Percentiles rank a stretch among this genome's conserved stretches.
Conservation (phyloP, 768 basidiomycete genomes). For the Suillus tomentosus region DNA sequence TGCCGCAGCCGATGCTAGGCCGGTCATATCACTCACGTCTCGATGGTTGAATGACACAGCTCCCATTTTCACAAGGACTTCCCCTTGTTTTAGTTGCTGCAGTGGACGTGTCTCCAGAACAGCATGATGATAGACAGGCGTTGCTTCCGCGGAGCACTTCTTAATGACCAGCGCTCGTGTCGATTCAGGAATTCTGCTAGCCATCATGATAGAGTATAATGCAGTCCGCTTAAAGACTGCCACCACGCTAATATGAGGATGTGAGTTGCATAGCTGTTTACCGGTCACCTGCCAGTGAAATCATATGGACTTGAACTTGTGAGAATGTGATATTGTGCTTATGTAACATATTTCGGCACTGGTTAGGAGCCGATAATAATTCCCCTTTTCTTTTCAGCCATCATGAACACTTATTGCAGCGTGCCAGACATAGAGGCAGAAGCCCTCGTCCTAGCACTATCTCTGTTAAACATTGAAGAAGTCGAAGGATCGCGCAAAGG, state of each 20-base stretch:
- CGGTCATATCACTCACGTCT: conserved; percentile 46
- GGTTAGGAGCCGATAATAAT: not conserved
- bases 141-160: conserved; percentile 39
- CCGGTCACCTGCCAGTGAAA: not conserved
- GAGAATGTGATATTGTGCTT: not conserved
- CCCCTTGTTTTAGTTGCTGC: conserved; percentile 50
- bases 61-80: conserved; percentile 66
- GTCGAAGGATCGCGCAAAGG: conserved; percentile 40
- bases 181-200: conserved; percentile 35
- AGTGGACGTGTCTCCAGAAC: conserved; percentile 52
- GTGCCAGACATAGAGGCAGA: conserved; percentile 37
- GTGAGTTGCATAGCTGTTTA: not conserved
- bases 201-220: not conserved
- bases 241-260: not conserved
- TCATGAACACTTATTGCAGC: not conserved
- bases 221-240: not conserved
- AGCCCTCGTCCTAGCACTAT: conserved; percentile 42
- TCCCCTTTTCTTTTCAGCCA: conserved; percentile 9
- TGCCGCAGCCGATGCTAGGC: not conserved
- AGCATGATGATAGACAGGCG: conserved; percentile 58
- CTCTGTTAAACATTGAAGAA: conserved; percentile 43
- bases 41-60: conserved; percentile 80
- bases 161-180: conserved; percentile 54
- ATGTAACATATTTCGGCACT: not conserved
- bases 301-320: not conserved